Evolutionary conservation across 352 stramenopile species (phyloP).

Genomic region (Globisporangium okanoganense): DNA sequence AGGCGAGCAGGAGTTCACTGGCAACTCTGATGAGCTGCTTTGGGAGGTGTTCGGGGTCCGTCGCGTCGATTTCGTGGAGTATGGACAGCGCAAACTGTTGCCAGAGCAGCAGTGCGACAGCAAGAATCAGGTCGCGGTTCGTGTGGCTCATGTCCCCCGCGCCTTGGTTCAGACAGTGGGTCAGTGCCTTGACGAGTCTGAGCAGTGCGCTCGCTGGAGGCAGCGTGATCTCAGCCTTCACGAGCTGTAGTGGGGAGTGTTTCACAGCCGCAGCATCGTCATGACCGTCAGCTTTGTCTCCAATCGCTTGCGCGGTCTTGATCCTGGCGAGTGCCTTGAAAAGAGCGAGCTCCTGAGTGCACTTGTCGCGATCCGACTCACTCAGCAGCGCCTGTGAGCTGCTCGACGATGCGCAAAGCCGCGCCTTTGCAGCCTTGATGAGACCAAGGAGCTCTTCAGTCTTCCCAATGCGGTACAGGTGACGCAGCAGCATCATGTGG

Average conservation of each 20-base stretch:
- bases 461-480: conserved; percentile 26
- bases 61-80: conserved; percentile 30
- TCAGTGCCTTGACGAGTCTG: conserved; percentile 18
- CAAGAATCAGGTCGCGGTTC: conserved; percentile 32
- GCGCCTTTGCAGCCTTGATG: conserved; percentile 15
- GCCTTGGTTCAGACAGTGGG: conserved; percentile 21
- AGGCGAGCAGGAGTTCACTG: conserved; percentile 30
- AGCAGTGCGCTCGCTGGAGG: background rate
- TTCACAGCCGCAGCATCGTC: background rate
- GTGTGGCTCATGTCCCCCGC: conserved; percentile 18
- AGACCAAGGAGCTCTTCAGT: conserved; percentile 18
- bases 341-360: conserved; percentile 21
- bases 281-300: no score
- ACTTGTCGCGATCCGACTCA: conserved; percentile 6
- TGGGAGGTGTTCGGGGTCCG: conserved; percentile 17
- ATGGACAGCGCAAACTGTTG: conserved; percentile 26
- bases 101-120: conserved; percentile 36
- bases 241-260: background rate
- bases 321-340: conserved; percentile 20
- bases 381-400: conserved; percentile 1
- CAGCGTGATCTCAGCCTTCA: background rate
- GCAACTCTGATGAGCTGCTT: conserved; percentile 16
- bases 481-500: conserved; percentile 25
- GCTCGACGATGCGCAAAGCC: conserved; percentile 5
- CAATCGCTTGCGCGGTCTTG: background rate